Percentiles rank a stretch among this genome's conserved stretches.
Evolutionary conservation across 257 asterid species (phyloP).

Genomic region (Paraleonurus japonicus): DNA sequence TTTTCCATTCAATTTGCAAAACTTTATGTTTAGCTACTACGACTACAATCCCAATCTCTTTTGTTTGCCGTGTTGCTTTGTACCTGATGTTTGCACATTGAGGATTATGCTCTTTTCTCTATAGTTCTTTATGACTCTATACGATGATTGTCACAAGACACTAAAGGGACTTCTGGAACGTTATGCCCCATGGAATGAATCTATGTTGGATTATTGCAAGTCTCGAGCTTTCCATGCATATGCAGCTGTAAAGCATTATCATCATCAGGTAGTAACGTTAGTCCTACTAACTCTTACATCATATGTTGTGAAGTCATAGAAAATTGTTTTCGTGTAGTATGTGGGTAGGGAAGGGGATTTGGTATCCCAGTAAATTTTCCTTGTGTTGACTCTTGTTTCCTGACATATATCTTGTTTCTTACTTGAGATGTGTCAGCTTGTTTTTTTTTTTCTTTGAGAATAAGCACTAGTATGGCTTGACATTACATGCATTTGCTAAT

Average conservation of each 20-base stretch:
- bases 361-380: slow-evolving; percentile 1
- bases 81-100: slow-evolving; percentile 17
- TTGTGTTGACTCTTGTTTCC: slow-evolving; percentile 16
- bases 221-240: slow-evolving; percentile 44
- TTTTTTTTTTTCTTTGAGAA: neutral
- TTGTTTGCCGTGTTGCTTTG: neutral
- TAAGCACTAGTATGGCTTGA: neutral
- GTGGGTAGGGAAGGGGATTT: neutral
- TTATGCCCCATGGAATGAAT: slow-evolving; percentile 32
- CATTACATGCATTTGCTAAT: slow-evolving; percentile 8
- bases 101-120: slow-evolving; percentile 19
- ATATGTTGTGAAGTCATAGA: slow-evolving; percentile 4
- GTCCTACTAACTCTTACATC: slow-evolving; percentile 1
- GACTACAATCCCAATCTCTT: neutral
- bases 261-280: slow-evolving; percentile 60
- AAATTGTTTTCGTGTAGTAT: neutral
- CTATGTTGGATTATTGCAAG: slow-evolving; percentile 39
- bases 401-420: slow-evolving; percentile 4
- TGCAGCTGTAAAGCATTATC: slow-evolving; percentile 52
- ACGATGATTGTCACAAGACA: slow-evolving; percentile 29
- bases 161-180: slow-evolving; percentile 41
- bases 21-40: slow-evolving; percentile 11
- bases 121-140: slow-evolving; percentile 42
- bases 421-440: neutral
- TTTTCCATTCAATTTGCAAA: neutral